Evolutionary conservation across 1,284 basidiomycete genomes (phyloP).

Genomic region (Rhodotorula sp.): DNA sequence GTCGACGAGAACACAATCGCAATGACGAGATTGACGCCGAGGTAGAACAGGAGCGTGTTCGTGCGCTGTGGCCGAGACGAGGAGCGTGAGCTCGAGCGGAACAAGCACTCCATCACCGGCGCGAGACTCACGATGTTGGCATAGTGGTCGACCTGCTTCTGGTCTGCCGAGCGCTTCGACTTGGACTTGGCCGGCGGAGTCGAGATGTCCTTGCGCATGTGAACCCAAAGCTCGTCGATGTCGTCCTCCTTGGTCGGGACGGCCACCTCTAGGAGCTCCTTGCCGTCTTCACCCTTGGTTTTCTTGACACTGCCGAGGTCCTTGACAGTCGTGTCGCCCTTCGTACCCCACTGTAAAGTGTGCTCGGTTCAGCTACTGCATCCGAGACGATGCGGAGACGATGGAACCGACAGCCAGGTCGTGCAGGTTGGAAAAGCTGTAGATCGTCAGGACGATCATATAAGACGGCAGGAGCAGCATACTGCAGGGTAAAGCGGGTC

Average conservation of each 20-base stretch:
- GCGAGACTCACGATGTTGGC: conserved; percentile 55
- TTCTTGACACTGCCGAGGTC: conserved; percentile 86
- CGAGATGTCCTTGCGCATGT: conserved; percentile 63
- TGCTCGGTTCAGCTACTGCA: too few species aligned
- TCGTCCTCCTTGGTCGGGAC: conserved; percentile 68
- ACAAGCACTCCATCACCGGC: too few species aligned
- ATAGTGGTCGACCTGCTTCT: conserved; percentile 80
- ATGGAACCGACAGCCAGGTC: conserved; percentile 13
- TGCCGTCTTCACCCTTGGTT: conserved; percentile 76
- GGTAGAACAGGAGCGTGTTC: conserved; percentile 80
- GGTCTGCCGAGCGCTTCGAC: conserved; percentile 79
- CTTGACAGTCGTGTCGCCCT: conserved; percentile 76
- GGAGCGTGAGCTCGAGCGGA: background rate
- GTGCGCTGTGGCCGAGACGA: conserved; percentile 52
- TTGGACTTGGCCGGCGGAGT: conserved; percentile 67
- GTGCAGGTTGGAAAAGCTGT: conserved; percentile 42
- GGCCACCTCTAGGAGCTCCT: conserved; percentile 81
- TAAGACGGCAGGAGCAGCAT: conserved; percentile 34
- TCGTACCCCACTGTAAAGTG: conserved; percentile 65
- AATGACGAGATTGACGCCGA: conserved; percentile 80
- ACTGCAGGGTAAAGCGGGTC: background rate
- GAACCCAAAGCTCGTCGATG: conserved; percentile 78
- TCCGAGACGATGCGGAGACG: background rate
- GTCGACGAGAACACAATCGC: conserved; percentile 78
- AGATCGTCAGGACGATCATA: conserved; percentile 40